Evolutionary conservation across 768 basidiomycete genomes (phyloP), one percentile per base, ranked within the genome.

Genomic region (Suillus subaureus): DNA sequence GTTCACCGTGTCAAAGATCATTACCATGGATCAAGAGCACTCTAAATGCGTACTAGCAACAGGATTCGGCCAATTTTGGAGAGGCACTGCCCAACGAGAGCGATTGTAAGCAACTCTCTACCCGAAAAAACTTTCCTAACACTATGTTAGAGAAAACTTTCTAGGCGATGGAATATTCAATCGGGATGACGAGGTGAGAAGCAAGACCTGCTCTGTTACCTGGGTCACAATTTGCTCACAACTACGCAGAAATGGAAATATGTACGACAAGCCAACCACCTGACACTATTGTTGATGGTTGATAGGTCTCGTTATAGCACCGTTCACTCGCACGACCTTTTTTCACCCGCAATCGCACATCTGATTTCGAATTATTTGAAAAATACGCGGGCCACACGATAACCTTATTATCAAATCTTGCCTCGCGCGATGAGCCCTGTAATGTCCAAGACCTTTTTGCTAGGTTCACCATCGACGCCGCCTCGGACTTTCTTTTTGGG

Each of bases 131-230:
- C 2, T 3, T 26, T 67, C 33, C 71, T 71, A 62, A 73, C 47
- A 1, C 49, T 63, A 26, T 63, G 39, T 0, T 68, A 81, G 80
- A 69, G 80, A 82, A 65, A 72, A 43, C 55, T 88, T 91, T 72
- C 79, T 92, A n/a, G 91, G 91, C 4, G 80, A 84, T 67, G 90
- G 91, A 2, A 91, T 93, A 45, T 93, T 93, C 75, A 91, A 91
- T 68, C 83, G 90, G 18, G 91, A 91, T 73, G 90, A 89, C 69
- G 85, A 88, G 76, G 87, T 87, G 72, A 76, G 80, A 58, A 9
- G 9, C 37, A 1, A 55, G 67, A 55, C 37, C 23, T 51, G 21
- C 31, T 58, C 31, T 52, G 21, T 18, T 26, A 60, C 33, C 9
- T 66, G 49, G 39, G 56, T 49, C 39, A 23, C 8, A 23, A 33